These are phyloP conservation scores for Coniochaeta ligniaria DNA, from an alignment of 2,329 filamentous ascomycete genomes.

Conservation along the genomic window DNA sequence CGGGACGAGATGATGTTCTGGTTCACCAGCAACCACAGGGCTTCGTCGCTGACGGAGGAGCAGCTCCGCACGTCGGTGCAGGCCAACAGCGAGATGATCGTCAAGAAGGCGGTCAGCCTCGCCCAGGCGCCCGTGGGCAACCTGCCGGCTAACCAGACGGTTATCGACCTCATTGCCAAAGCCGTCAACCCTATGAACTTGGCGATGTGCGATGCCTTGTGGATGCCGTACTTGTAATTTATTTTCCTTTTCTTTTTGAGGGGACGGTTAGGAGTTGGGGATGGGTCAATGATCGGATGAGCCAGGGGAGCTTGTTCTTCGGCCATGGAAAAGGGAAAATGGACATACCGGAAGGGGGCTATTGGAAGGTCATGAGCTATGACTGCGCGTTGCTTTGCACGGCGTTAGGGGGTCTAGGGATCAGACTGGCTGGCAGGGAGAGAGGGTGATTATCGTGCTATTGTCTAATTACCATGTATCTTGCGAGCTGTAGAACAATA, in stretches of 20 bases:
- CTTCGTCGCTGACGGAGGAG: conserved; percentile 47
- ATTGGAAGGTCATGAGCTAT: neutral
- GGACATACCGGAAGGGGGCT: neutral
- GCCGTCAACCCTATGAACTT: conserved; percentile 89
- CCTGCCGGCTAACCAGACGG: conserved; percentile 91
- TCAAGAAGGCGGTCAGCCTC: conserved; percentile 80
- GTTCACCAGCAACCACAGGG: conserved; percentile 74
- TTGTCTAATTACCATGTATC: neutral
- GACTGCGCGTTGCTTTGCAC: neutral
- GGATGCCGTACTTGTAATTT: conserved; percentile 78
- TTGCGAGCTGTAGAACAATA: neutral
- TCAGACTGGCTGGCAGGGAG: neutral
- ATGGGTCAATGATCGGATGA: neutral
- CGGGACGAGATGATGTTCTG: conserved; percentile 97
- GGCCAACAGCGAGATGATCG: conserved; percentile 79
- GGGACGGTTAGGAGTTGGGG: neutral
- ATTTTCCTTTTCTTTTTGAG: neutral
- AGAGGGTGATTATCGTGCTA: neutral
- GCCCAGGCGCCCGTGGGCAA: conserved; percentile 73
- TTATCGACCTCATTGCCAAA: conserved; percentile 88
- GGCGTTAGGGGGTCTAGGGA: neutral
- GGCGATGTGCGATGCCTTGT: conserved; percentile 81
- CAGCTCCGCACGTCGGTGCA: conserved; percentile 59
- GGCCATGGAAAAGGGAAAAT: too few relatives aligned
- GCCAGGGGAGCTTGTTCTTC: too few relatives aligned